Evolutionary conservation across 2,329 filamentous ascomycete genomes (phyloP).

Genomic region (Penicillium sp.): DNA sequence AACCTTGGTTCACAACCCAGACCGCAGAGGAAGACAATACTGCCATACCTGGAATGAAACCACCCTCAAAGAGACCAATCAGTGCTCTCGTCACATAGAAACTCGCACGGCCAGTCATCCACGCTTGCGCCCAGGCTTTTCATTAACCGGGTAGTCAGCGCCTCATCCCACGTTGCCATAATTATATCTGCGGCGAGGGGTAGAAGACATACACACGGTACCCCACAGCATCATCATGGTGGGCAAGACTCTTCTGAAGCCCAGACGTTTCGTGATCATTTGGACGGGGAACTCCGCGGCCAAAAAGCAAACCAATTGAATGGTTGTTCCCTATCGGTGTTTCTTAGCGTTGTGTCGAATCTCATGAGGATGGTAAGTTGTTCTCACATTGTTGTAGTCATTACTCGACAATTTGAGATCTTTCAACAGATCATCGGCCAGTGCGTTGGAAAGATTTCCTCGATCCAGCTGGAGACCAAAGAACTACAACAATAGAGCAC

Average conservation of each 20-base stretch:
- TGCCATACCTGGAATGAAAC: constrained; percentile 34
- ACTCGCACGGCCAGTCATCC: constrained; percentile 38
- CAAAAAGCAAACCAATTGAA: constrained; percentile 20
- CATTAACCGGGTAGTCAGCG: neutral
- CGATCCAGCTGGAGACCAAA: constrained; percentile 57
- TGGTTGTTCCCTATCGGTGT: constrained; percentile 18
- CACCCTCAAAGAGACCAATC: constrained; percentile 44
- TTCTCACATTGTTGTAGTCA: constrained; percentile 25
- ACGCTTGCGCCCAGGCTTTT: constrained; percentile 34
- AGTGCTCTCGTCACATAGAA: constrained; percentile 40
- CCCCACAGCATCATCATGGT: constrained; percentile 48
- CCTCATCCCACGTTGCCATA: neutral
- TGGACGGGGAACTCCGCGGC: constrained; percentile 53
- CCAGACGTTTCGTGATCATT: constrained; percentile 49
- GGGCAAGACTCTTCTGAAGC: constrained; percentile 43
- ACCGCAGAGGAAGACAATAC: too few species aligned
- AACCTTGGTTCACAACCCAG: neutral
- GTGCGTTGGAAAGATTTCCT: constrained; percentile 52
- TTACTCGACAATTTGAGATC: constrained; percentile 41
- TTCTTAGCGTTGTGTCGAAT: neutral
- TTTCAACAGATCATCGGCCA: constrained; percentile 52
- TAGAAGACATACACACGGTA: neutral
- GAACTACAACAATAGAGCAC: constrained; percentile 34
- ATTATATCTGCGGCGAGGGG: neutral
- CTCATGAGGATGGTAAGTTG: too few species aligned